phyloP scores from a whole-genome alignment of 768 basidiomycete genomes.

The Boletus rex-veris region DNA sequence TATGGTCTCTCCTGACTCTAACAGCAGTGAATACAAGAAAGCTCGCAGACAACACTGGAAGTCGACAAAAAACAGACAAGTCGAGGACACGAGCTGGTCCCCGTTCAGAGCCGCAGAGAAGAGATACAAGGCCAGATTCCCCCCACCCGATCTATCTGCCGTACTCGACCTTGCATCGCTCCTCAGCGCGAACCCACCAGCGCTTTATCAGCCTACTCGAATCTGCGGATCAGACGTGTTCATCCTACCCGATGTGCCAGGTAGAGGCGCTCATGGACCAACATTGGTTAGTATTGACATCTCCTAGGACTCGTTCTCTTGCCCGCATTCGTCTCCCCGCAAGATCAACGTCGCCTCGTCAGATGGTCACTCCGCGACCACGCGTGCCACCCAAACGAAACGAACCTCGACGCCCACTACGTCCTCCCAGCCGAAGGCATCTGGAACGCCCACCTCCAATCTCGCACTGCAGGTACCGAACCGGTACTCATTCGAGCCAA shows the following conservation, averaged over 20 bases:
- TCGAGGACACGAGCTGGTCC: conserved; percentile 57
- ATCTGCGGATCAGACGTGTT: conserved; percentile 5
- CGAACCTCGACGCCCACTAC: conserved; percentile 89
- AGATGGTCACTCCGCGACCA: conserved; percentile 73
- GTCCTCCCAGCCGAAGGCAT: conserved; percentile 67
- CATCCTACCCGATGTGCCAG: conserved; percentile 36
- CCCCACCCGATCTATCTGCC: conserved; percentile 65
- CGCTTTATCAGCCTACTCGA: conserved; percentile 1
- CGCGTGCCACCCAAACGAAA: conserved; percentile 77
- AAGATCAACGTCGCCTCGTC: conserved; percentile 66
- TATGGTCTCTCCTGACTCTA: conserved; percentile 6
- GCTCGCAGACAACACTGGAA: conserved; percentile 57
- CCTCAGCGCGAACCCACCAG: conserved; percentile 10
- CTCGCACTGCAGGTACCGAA: conserved; percentile 36
- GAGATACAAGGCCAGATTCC: conserved; percentile 73
- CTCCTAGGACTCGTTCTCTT: conserved; percentile 79
- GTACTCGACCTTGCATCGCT: conserved; percentile 66
- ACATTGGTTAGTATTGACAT: not conserved
- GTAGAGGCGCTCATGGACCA: conserved; percentile 22
- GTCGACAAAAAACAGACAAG: conserved; percentile 52
- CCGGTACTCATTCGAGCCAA: conserved; percentile 39
- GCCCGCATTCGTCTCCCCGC: conserved; percentile 63
- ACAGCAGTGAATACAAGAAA: conserved; percentile 49
- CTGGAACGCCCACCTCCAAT: conserved; percentile 59
- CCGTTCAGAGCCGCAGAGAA: conserved; percentile 79